phyloP scores from a whole-genome alignment of 495 filamentous ascomycete species.

The Hypoxylon lenormandii region DNA sequence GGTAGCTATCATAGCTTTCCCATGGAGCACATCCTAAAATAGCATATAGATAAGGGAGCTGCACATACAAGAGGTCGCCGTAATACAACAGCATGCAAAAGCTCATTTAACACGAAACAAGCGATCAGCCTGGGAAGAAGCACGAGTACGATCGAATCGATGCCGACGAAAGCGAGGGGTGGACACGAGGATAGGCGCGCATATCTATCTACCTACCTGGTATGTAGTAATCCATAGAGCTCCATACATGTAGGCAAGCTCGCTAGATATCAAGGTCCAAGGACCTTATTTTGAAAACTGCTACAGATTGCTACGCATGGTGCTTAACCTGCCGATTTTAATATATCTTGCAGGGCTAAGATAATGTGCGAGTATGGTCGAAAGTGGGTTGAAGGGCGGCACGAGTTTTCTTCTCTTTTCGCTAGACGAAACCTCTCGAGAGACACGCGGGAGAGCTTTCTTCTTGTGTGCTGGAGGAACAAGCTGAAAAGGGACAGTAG shows the following conservation, averaged over 20 bases:
- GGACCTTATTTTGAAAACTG: conserved; percentile 10
- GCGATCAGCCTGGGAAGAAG: conserved; percentile 4
- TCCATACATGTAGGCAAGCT: no score
- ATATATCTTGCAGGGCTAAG: conserved; percentile 34
- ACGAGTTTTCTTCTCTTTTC: no score
- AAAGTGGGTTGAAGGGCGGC: no score
- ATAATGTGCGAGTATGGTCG: not conserved
- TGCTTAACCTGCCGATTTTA: conserved; percentile 27
- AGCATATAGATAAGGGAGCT: not conserved
- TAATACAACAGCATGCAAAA: conserved; percentile 23
- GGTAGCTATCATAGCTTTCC: no score
- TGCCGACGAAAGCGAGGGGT: not conserved
- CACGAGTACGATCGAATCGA: not conserved
- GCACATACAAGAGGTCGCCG: conserved; percentile 7
- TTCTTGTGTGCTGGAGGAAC: not conserved
- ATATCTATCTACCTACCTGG: conserved; percentile 7
- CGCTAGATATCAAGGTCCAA: no score
- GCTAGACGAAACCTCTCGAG: no score
- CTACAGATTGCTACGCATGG: conserved; percentile 5
- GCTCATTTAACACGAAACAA: conserved; percentile 4
- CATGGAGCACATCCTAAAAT: conserved; percentile 6
- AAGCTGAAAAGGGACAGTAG: conserved; percentile 35
- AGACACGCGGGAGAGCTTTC: not conserved
- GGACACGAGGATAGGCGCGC: conserved; percentile 4
- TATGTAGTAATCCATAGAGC: conserved; percentile 23